These are phyloP conservation scores for Brasenia schreberi DNA, from an alignment of 164 flowering plant species.

Conservation along the genomic window DNA sequence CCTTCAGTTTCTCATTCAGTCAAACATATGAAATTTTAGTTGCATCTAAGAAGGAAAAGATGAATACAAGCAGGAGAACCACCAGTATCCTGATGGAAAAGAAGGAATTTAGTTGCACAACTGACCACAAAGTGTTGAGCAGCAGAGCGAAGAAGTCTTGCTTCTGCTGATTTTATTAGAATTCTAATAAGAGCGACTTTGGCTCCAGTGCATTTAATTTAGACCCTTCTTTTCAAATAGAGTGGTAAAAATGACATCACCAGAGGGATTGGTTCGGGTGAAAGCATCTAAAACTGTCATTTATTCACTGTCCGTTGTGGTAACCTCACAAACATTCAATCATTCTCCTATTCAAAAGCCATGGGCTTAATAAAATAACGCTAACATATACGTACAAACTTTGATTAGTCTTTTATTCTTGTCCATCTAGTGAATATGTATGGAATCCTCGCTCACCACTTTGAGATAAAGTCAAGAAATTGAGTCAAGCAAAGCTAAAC, in stretches of 20 bases:
- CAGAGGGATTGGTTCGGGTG: not conserved
- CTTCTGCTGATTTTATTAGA: not conserved
- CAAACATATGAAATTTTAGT: not conserved
- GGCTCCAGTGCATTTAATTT: not conserved
- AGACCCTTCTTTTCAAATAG: not conserved
- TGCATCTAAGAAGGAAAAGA: not conserved
- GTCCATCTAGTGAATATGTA: not conserved
- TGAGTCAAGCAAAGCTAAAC: not conserved
- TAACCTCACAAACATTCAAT: not conserved
- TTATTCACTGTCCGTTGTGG: not conserved
- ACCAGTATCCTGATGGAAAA: not conserved
- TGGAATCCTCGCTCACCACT: conserved; percentile 1
- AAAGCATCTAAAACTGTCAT: not conserved
- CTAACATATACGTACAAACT: not conserved
- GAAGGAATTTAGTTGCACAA: not conserved
- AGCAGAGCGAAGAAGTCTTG: not conserved
- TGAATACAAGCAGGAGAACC: not conserved
- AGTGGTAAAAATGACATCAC: not conserved
- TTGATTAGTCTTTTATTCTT: not conserved
- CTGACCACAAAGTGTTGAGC: not conserved
- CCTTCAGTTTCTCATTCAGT: not conserved
- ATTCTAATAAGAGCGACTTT: not conserved
- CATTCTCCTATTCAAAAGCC: conserved; percentile 1
- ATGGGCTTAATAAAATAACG: not conserved
- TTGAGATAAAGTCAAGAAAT: conserved; percentile 1